These are phyloP conservation scores for Pouteria glomerata DNA, from an alignment of 148 eudicot species.

Conservation along the genomic window DNA sequence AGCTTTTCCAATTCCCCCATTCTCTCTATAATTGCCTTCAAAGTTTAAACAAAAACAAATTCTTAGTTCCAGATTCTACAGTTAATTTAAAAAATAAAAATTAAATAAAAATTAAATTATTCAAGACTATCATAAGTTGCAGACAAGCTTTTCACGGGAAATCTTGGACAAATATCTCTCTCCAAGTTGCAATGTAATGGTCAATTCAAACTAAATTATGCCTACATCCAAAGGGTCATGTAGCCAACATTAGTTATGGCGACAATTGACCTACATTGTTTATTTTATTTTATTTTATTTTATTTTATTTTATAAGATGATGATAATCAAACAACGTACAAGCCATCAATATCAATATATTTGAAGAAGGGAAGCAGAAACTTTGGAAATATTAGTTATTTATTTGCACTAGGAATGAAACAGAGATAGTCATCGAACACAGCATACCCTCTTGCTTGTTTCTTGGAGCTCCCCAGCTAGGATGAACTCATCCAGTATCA, in stretches of 20 bases:
- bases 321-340: too few relatives aligned
- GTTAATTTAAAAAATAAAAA: background rate
- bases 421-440: background rate
- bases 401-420: background rate
- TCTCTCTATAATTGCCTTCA: constrained; percentile 28
- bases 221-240: background rate
- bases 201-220: background rate
- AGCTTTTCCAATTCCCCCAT: constrained; percentile 27
- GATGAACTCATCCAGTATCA: constrained; percentile 25
- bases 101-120: background rate
- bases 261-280: too few relatives aligned
- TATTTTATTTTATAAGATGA: too few relatives aligned
- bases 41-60: background rate
- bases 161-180: background rate
- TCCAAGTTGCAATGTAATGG: background rate
- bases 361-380: background rate
- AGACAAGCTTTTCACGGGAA: background rate
- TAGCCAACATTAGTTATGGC: background rate
- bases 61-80: background rate
- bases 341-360: background rate
- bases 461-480: constrained; percentile 29
- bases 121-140: background rate
- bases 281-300: too few relatives aligned
- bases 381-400: background rate
- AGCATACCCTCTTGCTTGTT: constrained; percentile 23